These are phyloP conservation scores for Clarireedia paspali DNA, from an alignment of 2,329 filamentous ascomycete species.

Conservation along the genomic window DNA sequence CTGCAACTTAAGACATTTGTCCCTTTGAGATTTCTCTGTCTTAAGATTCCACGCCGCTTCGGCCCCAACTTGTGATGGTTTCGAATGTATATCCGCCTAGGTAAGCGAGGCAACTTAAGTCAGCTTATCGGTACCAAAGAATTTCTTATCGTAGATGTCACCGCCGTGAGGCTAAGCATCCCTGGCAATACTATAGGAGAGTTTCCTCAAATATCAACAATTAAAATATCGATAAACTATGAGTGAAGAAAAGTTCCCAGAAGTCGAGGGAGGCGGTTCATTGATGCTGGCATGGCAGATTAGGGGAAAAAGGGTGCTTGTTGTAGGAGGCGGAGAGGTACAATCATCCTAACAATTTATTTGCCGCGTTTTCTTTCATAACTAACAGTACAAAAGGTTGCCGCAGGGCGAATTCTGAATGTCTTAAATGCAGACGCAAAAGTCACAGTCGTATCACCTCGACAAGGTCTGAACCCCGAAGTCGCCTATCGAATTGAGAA, in stretches of 20 bases:
- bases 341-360: neutral
- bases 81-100: neutral
- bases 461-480: constrained; percentile 76
- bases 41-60: neutral
- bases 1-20: constrained; percentile 20
- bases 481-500: constrained; percentile 73
- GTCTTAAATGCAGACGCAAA: constrained; percentile 90
- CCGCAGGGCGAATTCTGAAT: constrained; percentile 87
- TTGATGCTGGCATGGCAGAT: constrained; percentile 96
- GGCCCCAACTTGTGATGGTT: neutral
- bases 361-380: neutral
- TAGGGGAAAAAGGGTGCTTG: constrained; percentile 78
- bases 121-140: neutral
- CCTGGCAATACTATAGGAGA: neutral
- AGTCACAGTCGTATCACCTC: constrained; percentile 78
- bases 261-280: constrained; percentile 83
- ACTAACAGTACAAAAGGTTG: constrained; percentile 58
- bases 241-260: constrained; percentile 48
- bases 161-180: neutral
- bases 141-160: constrained; percentile 6
- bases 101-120: constrained; percentile 3
- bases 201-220: neutral
- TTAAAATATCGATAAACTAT: constrained; percentile 11
- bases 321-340: constrained; percentile 93
- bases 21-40: neutral